Conservation (phyloP, 2,329 filamentous ascomycete genomes). For the Aspergillus neotritici region DNA sequence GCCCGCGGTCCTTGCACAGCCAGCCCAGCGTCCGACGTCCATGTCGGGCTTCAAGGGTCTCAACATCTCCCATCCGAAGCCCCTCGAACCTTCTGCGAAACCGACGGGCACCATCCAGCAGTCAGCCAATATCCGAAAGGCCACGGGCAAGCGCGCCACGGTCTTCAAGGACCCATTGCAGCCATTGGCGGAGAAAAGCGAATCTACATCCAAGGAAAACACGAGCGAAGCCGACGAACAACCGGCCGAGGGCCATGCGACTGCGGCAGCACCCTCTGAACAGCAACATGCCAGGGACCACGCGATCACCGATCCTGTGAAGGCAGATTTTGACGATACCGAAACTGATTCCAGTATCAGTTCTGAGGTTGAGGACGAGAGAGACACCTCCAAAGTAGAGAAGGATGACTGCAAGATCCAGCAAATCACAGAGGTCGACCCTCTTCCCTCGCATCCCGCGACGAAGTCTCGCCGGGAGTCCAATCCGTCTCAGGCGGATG, state of each 20-base stretch:
- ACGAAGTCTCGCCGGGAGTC: constrained; percentile 17
- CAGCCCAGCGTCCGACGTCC: constrained; percentile 56
- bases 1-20: constrained; percentile 47
- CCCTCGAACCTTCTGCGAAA: constrained; percentile 29
- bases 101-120: constrained; percentile 26
- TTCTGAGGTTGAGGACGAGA: constrained; percentile 25
- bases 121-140: constrained; percentile 42
- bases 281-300: constrained; percentile 10
- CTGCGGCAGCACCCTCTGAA: constrained; percentile 11
- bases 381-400: constrained; percentile 21
- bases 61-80: constrained; percentile 28
- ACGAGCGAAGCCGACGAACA: constrained; percentile 17
- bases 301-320: constrained; percentile 4
- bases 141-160: constrained; percentile 48
- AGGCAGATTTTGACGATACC: constrained; percentile 9
- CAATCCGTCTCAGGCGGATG: constrained; percentile 16
- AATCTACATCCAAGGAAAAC: constrained; percentile 27
- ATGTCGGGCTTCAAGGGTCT: constrained; percentile 36
- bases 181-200: constrained; percentile 29
- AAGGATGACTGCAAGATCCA: constrained; percentile 24
- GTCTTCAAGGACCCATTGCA: constrained; percentile 50
- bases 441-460: constrained; percentile 1
- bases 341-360: constrained; percentile 18
- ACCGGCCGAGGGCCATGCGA: constrained; percentile 11
- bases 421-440: constrained; percentile 8